Conservation (phyloP, 164 flowering plant genomes). For the Macadamia integrifolia region DNA sequence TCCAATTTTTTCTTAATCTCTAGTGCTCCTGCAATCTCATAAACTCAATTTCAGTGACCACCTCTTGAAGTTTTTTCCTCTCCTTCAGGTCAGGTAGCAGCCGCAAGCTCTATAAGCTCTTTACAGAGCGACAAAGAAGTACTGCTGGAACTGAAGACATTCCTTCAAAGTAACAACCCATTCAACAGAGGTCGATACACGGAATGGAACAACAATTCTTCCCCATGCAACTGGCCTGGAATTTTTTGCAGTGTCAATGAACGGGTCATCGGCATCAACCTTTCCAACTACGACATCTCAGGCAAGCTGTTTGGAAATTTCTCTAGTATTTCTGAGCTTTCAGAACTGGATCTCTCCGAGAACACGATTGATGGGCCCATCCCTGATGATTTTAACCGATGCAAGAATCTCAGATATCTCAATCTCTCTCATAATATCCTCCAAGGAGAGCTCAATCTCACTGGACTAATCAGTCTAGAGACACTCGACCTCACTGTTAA, state of each 20-base stretch:
- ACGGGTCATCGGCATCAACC: slow-evolving; percentile 46
- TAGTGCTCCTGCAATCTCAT: too few species aligned
- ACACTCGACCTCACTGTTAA: slow-evolving; percentile 65
- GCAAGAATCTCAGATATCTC: slow-evolving; percentile 42
- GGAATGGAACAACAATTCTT: slow-evolving; percentile 32
- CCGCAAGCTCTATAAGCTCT: slow-evolving; percentile 26
- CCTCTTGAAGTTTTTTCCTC: neutral
- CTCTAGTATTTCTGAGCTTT: slow-evolving; percentile 52
- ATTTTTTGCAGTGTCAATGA: slow-evolving; percentile 31
- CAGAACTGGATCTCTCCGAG: slow-evolving; percentile 53
- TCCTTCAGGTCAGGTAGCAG: slow-evolving; percentile 19
- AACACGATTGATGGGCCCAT: slow-evolving; percentile 49
- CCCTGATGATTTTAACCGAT: slow-evolving; percentile 45
- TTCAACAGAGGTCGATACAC: slow-evolving; percentile 45
- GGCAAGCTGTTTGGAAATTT: slow-evolving; percentile 48
- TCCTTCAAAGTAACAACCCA: slow-evolving; percentile 31
- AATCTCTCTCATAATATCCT: slow-evolving; percentile 71
- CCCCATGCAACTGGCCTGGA: slow-evolving; percentile 59
- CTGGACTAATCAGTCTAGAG: slow-evolving; percentile 46
- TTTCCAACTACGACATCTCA: slow-evolving; percentile 33
- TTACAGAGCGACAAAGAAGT: slow-evolving; percentile 44
- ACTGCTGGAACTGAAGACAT: slow-evolving; percentile 37
- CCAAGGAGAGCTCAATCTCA: slow-evolving; percentile 40
- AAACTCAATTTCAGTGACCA: too few species aligned
- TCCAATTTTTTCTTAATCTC: too few species aligned